phyloP scores from a whole-genome alignment of 768 basidiomycete genomes.

The Sarcodon aspratus region DNA sequence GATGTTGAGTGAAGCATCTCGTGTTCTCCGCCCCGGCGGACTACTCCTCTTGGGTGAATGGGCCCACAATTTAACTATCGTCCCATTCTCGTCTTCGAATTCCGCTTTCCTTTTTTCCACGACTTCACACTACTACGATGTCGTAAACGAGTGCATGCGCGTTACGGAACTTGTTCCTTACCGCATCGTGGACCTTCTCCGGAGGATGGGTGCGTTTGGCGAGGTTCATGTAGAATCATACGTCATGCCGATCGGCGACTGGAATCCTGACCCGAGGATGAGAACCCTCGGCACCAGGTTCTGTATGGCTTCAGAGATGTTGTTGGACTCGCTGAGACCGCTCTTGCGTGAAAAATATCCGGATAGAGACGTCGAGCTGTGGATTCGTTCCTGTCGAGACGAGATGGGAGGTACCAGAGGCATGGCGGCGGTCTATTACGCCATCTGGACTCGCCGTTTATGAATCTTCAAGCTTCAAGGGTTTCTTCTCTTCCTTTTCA shows the following conservation, averaged over 20 bases:
- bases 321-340: slow-evolving; percentile 36
- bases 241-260: slow-evolving; percentile 46
- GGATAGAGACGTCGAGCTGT: no score
- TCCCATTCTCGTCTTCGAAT: no score
- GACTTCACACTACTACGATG: background rate
- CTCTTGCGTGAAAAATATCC: slow-evolving; percentile 20
- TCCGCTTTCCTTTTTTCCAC: background rate
- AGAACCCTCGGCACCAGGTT: slow-evolving; percentile 30
- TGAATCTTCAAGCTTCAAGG: no score
- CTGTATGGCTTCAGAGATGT: slow-evolving; percentile 26
- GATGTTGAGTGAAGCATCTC: slow-evolving; percentile 45
- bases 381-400: no score
- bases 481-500: no score
- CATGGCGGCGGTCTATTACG: no score
- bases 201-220: slow-evolving; percentile 26
- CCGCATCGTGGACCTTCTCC: slow-evolving; percentile 27
- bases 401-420: no score
- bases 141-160: slow-evolving; percentile 3
- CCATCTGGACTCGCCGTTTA: no score
- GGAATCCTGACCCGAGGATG: slow-evolving; percentile 27
- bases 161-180: slow-evolving; percentile 28
- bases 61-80: slow-evolving; percentile 15
- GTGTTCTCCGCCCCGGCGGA: slow-evolving; percentile 62
- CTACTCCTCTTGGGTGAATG: slow-evolving; percentile 60
- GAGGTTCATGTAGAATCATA: slow-evolving; percentile 22